A percentile compares a stretch with the other conserved stretches of the same genome.
phyloP scores from a whole-genome alignment of 176 grass and related monocot species.

The bread wheat (Triticum aestivum) region DNA sequence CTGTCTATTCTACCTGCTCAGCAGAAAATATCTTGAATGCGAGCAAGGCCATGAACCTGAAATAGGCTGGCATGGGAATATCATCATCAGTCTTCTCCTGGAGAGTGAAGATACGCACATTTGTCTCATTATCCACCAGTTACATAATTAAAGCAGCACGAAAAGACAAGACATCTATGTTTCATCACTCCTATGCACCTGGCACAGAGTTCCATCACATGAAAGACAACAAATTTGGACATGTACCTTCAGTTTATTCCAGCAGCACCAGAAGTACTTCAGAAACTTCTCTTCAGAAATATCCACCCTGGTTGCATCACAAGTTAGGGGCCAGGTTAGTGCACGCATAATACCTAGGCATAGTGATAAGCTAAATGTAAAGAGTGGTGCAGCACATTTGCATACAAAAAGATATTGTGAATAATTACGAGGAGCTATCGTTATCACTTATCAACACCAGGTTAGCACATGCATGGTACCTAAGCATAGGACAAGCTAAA shows the following conservation, averaged over 20 bases:
- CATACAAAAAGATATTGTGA: not conserved
- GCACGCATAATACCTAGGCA: conserved; percentile 3
- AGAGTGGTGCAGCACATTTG: not conserved
- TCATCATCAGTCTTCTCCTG: conserved; percentile 93
- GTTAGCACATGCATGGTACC: conserved; percentile 19
- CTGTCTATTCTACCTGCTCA: conserved; percentile 56
- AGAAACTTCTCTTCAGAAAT: conserved; percentile 90
- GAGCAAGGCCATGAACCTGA: conserved; percentile 86
- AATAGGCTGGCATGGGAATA: conserved; percentile 94
- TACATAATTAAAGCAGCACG: not conserved
- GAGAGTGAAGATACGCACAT: conserved; percentile 49
- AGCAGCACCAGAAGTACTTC: conserved; percentile 96
- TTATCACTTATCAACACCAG: not conserved
- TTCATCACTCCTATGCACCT: not conserved
- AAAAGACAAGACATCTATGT: not conserved
- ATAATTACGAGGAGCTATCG: not conserved
- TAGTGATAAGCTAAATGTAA: not conserved
- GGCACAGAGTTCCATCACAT: not conserved
- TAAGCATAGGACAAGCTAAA: not conserved
- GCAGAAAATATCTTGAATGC: conserved; percentile 96
- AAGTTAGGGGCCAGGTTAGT: conserved; percentile 20
- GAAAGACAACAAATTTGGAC: not conserved
- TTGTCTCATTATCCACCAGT: conserved; percentile 26
- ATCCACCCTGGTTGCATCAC: conserved; percentile 51
- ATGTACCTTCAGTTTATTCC: conserved; percentile 77